phyloP scores from a whole-genome alignment of 1,284 basidiomycete genomes.

The Microbotryomycetes sp. region DNA sequence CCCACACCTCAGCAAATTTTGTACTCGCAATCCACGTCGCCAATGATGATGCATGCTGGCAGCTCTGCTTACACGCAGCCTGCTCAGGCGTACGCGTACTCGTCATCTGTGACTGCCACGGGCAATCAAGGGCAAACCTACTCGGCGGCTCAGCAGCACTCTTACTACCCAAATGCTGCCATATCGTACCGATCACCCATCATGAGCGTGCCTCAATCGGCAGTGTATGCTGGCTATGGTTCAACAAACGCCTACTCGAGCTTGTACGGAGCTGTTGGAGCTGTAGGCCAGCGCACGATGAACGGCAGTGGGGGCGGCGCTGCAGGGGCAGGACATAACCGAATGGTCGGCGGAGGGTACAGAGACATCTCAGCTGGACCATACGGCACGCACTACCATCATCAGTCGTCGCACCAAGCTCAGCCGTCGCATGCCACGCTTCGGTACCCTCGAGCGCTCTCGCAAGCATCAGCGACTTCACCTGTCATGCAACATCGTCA shows the following conservation, averaged over 20 bases:
- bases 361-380: neutral
- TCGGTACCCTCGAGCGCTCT: neutral
- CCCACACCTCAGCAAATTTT: slow-evolving; percentile 9
- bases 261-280: slow-evolving; percentile 13
- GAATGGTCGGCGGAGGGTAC: neutral
- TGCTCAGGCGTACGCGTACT: slow-evolving; percentile 10
- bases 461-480: neutral
- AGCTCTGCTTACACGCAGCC: neutral
- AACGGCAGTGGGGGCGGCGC: neutral
- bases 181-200: slow-evolving; percentile 4
- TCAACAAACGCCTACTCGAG: neutral
- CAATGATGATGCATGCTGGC: neutral
- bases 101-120: neutral
- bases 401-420: neutral
- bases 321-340: neutral
- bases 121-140: neutral
- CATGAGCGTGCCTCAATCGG: slow-evolving; percentile 3
- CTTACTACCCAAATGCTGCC: slow-evolving; percentile 10
- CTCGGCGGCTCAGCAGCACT: slow-evolving; percentile 4
- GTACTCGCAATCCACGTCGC: slow-evolving; percentile 13
- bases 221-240: slow-evolving; percentile 17
- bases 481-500: neutral
- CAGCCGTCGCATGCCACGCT: neutral
- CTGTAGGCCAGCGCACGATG: slow-evolving; percentile 3
- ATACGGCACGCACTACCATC: neutral